These are phyloP conservation scores for Suillus occidentalis DNA, from an alignment of 768 basidiomycete species.

Conservation along the genomic window DNA sequence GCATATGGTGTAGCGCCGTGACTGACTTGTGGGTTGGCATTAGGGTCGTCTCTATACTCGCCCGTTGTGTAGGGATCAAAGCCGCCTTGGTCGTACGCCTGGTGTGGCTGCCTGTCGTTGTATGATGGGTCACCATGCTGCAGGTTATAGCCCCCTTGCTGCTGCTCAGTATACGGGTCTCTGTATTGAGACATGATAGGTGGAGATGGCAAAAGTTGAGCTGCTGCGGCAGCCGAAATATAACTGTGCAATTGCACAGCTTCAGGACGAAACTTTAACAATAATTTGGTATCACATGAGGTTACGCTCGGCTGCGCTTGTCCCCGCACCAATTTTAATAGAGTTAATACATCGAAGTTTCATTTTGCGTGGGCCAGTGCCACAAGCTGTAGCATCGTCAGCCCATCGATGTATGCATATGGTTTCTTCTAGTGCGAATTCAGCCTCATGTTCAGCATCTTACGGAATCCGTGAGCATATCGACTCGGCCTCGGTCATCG, in stretches of 20 bases:
- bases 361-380: too few relatives aligned
- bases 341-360: too few relatives aligned
- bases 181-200: constrained; percentile 48
- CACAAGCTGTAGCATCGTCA: too few relatives aligned
- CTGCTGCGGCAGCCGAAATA: neutral
- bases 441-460: too few relatives aligned
- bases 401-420: too few relatives aligned
- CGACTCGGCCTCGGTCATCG: too few relatives aligned
- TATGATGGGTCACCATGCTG: constrained; percentile 39
- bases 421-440: too few relatives aligned
- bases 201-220: neutral
- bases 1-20: constrained; percentile 9
- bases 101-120: constrained; percentile 46
- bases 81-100: constrained; percentile 53
- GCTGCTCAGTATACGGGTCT: constrained; percentile 49
- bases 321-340: too few relatives aligned
- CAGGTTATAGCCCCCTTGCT: constrained; percentile 27
- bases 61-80: constrained; percentile 26
- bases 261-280: neutral
- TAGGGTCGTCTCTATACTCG: constrained; percentile 41
- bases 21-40: constrained; percentile 15
- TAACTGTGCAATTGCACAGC: constrained; percentile 4
- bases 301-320: too few relatives aligned
- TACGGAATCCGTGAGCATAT: too few relatives aligned
- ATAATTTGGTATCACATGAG: neutral